Percentiles rank a stretch among this genome's conserved stretches.
Evolutionary conservation across 371 early-diverging fungal species (phyloP).

Genomic region (Saksenaea oblongispora): DNA sequence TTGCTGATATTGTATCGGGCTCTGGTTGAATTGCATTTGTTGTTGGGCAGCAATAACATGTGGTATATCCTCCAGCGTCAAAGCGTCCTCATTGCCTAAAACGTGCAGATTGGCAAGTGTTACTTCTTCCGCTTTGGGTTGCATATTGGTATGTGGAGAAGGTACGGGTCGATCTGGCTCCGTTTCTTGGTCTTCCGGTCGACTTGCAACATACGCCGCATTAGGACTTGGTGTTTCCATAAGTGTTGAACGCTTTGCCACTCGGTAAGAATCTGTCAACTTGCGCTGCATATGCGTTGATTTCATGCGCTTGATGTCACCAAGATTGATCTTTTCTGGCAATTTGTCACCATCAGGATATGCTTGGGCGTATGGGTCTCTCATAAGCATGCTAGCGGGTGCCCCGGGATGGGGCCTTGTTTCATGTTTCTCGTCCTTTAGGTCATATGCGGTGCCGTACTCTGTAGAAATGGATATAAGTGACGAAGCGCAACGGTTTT

Average conservation of each 20-base stretch:
- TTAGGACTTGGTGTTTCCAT: constrained; percentile 55
- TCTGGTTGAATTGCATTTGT: background rate
- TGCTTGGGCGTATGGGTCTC: constrained; percentile 8
- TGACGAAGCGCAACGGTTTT: background rate
- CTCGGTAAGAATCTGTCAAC: constrained; percentile 55
- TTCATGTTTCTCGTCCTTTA: background rate
- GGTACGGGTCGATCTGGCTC: background rate
- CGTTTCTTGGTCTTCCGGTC: constrained; percentile 14
- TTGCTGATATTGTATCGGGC: constrained; percentile 16
- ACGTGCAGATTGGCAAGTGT: constrained; percentile 10
- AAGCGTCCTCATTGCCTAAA: constrained; percentile 13
- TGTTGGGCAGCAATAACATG: constrained; percentile 9
- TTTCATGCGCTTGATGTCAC: constrained; percentile 65
- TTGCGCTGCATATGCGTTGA: constrained; percentile 61
- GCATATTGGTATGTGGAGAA: background rate
- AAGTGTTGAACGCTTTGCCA: constrained; percentile 60
- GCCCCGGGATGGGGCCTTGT: background rate
- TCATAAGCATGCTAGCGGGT: constrained; percentile 7
- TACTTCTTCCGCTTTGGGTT: background rate
- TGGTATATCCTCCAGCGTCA: constrained; percentile 15
- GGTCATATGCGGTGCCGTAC: background rate
- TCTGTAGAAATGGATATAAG: background rate
- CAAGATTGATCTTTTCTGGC: constrained; percentile 46
- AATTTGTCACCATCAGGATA: background rate
- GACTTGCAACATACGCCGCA: constrained; percentile 26